Base-by-base conservation (phyloP, 768 basidiomycete species). In the Hypholoma fasciculare region DNA sequence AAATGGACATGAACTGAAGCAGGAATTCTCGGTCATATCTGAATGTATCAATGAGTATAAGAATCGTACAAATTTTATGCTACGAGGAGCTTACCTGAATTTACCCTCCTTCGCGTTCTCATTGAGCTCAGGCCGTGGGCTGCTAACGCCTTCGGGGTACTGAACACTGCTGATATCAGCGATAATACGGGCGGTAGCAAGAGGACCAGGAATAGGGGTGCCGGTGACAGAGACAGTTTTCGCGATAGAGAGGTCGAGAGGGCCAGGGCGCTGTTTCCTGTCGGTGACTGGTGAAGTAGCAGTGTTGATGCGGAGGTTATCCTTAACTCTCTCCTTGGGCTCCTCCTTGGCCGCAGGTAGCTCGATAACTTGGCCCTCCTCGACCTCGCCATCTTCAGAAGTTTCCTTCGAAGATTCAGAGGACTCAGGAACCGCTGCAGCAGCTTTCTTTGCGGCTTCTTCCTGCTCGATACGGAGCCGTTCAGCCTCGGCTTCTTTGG, bases 21-120 rank as follows among this genome's bases (percentile, higher is more conserved):
- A 99, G 82, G 86, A 99, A 99, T 17, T 96, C 94, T 37, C 96
- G 94, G 71, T 98, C 94, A 71, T 99, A 99, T 67, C 96, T 94
- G 60, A 20, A 63, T 38, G 59, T 13, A n/a, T 43, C 47, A 47
- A 49, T 53, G n/a, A 51, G 39, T 5, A 49, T 3, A 34, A 34
- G 30, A 16, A 16, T 38, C 30, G 19, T 8, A n/a, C n/a, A n/a
- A n/a, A n/a, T n/a, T n/a, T n/a, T n/a, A n/a, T n/a, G n/a, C n/a
- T n/a, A n/a, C n/a, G n/a, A n/a, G n/a, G n/a, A n/a, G n/a, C n/a
- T n/a, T 73, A 92, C 92, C 88, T 85, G 79, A 94, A 96, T 74
- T 94, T 96, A 65, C 94, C 94, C 56, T 92, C 86, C 74, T 88
- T 85, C 7, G 88, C 89, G 60, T 88, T 84, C 54, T 83, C 77